Evolutionary conservation across 2,329 filamentous ascomycete genomes (phyloP).

Genomic region (Tolypocladium album): DNA sequence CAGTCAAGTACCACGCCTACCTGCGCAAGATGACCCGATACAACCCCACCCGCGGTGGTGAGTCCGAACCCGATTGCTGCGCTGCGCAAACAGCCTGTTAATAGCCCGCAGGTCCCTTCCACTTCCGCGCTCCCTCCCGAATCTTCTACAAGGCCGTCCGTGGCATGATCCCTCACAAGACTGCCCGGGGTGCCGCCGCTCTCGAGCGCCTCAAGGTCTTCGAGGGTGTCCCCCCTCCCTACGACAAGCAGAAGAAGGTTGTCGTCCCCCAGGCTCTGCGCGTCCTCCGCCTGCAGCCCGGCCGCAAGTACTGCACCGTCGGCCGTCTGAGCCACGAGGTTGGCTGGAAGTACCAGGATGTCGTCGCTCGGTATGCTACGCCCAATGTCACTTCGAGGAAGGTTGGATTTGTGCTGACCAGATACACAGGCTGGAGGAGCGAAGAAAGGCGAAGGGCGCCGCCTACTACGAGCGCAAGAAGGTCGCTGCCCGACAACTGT

Average conservation of each 20-base stretch:
- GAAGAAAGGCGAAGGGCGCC: conserved; percentile 97
- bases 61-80: conserved; percentile 25
- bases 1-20: conserved; percentile 99
- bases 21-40: conserved; percentile 99
- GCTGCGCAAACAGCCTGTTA: conserved; percentile 20
- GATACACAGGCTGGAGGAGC: conserved; percentile 78
- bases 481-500: conserved; percentile 80
- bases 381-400: neutral
- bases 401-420: conserved; percentile 7
- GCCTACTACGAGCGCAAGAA: conserved; percentile 99
- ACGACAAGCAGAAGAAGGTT: conserved; percentile 99
- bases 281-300: conserved; percentile 93
- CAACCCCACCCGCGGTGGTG: conserved; percentile 98
- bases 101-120: conserved; percentile 72
- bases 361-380: conserved; percentile 80
- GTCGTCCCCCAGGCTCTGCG: conserved; percentile 97
- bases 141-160: conserved; percentile 99
- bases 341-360: conserved; percentile 99
- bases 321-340: conserved; percentile 97
- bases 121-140: conserved; percentile 97
- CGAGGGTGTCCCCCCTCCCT: conserved; percentile 96
- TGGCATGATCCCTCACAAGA: conserved; percentile 99
- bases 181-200: conserved; percentile 88
- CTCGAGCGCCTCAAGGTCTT: conserved; percentile 99
- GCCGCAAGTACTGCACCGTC: conserved; percentile 99